Evolutionary conservation across 1,284 basidiomycete species (phyloP).

Genomic region (Polyporus tsugae): DNA sequence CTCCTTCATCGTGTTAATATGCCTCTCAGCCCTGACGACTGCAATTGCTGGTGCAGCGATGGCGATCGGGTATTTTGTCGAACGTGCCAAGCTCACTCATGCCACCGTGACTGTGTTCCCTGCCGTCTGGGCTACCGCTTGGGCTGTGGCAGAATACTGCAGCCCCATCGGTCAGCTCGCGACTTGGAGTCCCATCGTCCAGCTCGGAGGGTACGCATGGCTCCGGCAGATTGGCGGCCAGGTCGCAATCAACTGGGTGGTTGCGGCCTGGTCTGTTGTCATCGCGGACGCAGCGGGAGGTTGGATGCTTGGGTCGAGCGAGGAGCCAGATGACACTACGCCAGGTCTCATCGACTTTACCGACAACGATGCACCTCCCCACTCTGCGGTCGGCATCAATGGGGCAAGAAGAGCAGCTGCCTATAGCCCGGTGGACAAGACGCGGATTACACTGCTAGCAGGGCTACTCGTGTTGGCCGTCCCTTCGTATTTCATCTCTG

Average conservation of each 20-base stretch:
- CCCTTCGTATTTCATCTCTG: slow-evolving; percentile 59
- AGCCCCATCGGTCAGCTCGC: slow-evolving; percentile 75
- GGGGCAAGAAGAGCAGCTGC: not conserved
- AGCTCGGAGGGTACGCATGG: slow-evolving; percentile 67
- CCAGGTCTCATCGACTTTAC: slow-evolving; percentile 23
- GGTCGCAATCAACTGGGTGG: slow-evolving; percentile 70
- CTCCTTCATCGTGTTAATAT: slow-evolving; percentile 56
- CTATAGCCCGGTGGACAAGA: slow-evolving; percentile 11
- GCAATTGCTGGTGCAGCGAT: slow-evolving; percentile 50
- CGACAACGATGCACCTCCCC: slow-evolving; percentile 17
- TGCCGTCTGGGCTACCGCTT: slow-evolving; percentile 68
- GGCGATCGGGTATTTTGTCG: slow-evolving; percentile 45
- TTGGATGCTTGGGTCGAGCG: slow-evolving; percentile 62
- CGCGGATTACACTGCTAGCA: slow-evolving; percentile 38
- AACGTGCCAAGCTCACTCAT: slow-evolving; percentile 41
- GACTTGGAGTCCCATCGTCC: slow-evolving; percentile 70
- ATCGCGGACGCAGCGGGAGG: slow-evolving; percentile 56
- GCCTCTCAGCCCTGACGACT: slow-evolving; percentile 54
- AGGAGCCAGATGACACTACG: slow-evolving; percentile 27
- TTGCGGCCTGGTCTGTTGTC: slow-evolving; percentile 76
- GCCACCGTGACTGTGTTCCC: slow-evolving; percentile 67
- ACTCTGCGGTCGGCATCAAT: not conserved
- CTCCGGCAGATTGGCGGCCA: slow-evolving; percentile 63
- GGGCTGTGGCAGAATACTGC: slow-evolving; percentile 57
- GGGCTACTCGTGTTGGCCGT: slow-evolving; percentile 57